phyloP scores from a whole-genome alignment of 208 protist species.

The Leishmania major region DNA sequence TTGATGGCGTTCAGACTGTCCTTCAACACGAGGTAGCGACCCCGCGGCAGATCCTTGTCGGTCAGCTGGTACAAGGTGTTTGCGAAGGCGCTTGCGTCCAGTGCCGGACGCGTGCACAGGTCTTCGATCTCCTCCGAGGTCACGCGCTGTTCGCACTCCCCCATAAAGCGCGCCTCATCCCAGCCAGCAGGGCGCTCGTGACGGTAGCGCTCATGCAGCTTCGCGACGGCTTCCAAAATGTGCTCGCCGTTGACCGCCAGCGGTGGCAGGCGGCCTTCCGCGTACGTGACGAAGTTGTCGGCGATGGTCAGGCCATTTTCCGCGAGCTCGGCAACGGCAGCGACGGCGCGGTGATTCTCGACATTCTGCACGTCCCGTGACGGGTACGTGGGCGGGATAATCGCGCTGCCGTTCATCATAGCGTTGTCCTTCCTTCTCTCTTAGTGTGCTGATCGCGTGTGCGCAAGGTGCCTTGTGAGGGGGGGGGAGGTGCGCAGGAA shows the following conservation, averaged over 20 bases:
- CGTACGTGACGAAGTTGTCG: constrained; percentile 75
- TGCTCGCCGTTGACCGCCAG: constrained; percentile 43
- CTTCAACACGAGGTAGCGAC: constrained; percentile 61
- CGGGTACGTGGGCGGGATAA: constrained; percentile 66
- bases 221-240: constrained; percentile 32
- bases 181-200: constrained; percentile 75
- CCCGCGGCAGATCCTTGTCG: constrained; percentile 47
- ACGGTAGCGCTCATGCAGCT: constrained; percentile 57
- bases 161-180: constrained; percentile 67
- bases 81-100: constrained; percentile 49
- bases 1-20: constrained; percentile 62
- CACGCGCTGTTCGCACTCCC: constrained; percentile 64
- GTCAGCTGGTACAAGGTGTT: constrained; percentile 53
- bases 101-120: constrained; percentile 39
- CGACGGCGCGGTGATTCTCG: constrained; percentile 63
- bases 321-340: constrained; percentile 50
- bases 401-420: constrained; percentile 24
- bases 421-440: neutral
- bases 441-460: neutral
- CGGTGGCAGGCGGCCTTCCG: constrained; percentile 62
- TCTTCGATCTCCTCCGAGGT: constrained; percentile 47
- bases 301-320: constrained; percentile 71
- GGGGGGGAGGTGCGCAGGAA: neutral
- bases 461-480: neutral
- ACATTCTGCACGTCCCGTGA: constrained; percentile 56